Base-by-base conservation (phyloP, 306 rosid species). In the Canavalia ensiformis region DNA sequence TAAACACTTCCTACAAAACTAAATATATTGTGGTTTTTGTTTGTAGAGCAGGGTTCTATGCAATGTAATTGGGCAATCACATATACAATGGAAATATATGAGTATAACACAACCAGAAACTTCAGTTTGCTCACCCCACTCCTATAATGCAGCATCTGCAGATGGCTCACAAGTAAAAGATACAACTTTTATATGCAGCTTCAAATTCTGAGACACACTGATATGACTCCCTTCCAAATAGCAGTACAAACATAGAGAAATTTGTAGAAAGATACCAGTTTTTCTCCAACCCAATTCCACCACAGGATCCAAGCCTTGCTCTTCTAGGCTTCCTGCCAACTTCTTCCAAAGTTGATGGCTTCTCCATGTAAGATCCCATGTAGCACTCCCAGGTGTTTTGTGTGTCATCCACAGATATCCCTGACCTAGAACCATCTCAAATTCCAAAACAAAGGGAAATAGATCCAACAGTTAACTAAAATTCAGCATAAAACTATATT, bases 331-430 rank as follows among this genome's bases (percentile, higher is more conserved):
- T 79, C 83, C 88, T 13, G 92, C 94, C 57, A 95, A 77, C 72
- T 31, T 72, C 85, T 74, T 72, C 99, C 99, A 95, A 35, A 95
- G 88, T 56, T 73, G 82, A 49, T 80, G 91, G 81, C 99, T 95
- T 88, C 97, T 92, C 86, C 85, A 59, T 0, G 88, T 62, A 75
- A 95, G 85, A 37, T 91, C 97, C 97, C 99, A 95, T 8, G 34
- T 75, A 13, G 78, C 92, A 81, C 87, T 84, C 13, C 88, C 95
- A 30, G 97, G 97, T 29, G 97, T 84, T 81, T 88, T 88, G 88
- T 82, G 84, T 56, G 74, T 74, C 99, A 91, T 95, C 99, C 99
- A 92, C 37, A 95, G 64, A 85, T 95, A 89, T 49, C 99, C 97
- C 88, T 95, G 99, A 72, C 99, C 97, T 94, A 74, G 49, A 89